These are phyloP conservation scores for Colletotrichum noveboracense DNA, from an alignment of 2,329 filamentous ascomycete genomes.

Conservation along the genomic window DNA sequence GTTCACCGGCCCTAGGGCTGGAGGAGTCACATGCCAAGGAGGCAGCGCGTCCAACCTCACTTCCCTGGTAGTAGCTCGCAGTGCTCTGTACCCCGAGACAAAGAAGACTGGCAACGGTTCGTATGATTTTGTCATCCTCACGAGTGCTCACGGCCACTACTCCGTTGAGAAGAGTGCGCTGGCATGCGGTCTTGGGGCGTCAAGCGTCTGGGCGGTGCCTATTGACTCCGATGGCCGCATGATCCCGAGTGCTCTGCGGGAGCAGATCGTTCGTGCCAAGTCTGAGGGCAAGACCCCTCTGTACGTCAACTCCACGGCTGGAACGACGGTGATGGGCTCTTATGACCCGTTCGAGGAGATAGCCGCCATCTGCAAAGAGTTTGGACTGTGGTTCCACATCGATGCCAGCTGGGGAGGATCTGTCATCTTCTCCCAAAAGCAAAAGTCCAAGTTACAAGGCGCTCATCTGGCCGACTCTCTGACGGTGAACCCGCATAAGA, in stretches of 20 bases:
- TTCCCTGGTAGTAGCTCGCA: constrained; percentile 86
- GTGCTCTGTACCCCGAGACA: constrained; percentile 80
- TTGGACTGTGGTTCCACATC: constrained; percentile 89
- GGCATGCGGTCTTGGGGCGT: constrained; percentile 81
- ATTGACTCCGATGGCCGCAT: constrained; percentile 78
- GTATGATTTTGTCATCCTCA: constrained; percentile 81
- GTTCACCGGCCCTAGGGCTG: constrained; percentile 70
- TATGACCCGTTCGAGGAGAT: constrained; percentile 82
- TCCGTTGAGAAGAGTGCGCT: constrained; percentile 94
- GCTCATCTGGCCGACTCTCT: constrained; percentile 79
- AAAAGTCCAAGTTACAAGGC: constrained; percentile 70
- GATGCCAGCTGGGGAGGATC: constrained; percentile 92
- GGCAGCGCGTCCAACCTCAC: constrained; percentile 86
- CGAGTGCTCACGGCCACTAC: constrained; percentile 90
- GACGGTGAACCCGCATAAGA: constrained; percentile 95
- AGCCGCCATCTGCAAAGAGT: constrained; percentile 69
- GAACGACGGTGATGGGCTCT: constrained; percentile 89
- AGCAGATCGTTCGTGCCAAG: constrained; percentile 66
- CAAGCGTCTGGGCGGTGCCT: constrained; percentile 74
- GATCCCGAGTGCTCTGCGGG: constrained; percentile 68
- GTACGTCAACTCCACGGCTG: constrained; percentile 94
- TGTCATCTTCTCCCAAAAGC: constrained; percentile 75
- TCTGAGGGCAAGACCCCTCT: constrained; percentile 79
- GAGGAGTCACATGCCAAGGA: constrained; percentile 81
- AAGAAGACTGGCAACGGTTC: constrained; percentile 74